These are phyloP conservation scores for Jacaranda copaia DNA, from an alignment of 257 asterid species.

Conservation along the genomic window DNA sequence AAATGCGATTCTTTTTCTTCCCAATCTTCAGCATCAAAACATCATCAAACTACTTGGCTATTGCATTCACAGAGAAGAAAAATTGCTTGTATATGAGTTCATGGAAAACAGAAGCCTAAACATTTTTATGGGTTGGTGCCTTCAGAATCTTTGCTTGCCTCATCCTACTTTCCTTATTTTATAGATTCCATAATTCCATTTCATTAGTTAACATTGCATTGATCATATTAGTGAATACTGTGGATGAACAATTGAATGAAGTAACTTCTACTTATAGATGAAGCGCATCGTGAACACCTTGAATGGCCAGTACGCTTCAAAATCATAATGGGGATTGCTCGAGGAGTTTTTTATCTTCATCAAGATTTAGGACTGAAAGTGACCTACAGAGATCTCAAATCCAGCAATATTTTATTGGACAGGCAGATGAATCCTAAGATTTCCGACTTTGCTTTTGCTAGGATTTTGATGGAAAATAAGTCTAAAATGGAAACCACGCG, in stretches of 20 bases:
- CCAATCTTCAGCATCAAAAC: slow-evolving; percentile 34
- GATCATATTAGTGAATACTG: too few relatives aligned
- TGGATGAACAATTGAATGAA: background rate
- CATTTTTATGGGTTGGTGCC: slow-evolving; percentile 18
- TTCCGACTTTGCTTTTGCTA: slow-evolving; percentile 15
- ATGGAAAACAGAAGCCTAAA: slow-evolving; percentile 31
- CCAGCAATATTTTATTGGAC: slow-evolving; percentile 33
- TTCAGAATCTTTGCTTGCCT: background rate
- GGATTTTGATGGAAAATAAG: background rate
- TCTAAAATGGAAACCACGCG: background rate
- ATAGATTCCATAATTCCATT: background rate
- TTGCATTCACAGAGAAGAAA: slow-evolving; percentile 30
- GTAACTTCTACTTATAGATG: background rate
- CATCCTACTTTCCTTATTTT: background rate
- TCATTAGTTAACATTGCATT: too few relatives aligned
- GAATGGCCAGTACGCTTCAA: slow-evolving; percentile 2
- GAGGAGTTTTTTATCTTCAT: slow-evolving; percentile 39
- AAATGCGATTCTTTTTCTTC: slow-evolving; percentile 21
- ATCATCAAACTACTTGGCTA: slow-evolving; percentile 41
- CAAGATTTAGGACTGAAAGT: slow-evolving; percentile 29
- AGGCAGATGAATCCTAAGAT: slow-evolving; percentile 36
- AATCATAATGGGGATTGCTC: slow-evolving; percentile 25
- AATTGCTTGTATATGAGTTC: slow-evolving; percentile 36
- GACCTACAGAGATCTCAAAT: slow-evolving; percentile 19
- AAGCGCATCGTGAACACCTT: background rate